phyloP scores from a whole-genome alignment of 345 rosid genomes.

The Boechera stricta region DNA sequence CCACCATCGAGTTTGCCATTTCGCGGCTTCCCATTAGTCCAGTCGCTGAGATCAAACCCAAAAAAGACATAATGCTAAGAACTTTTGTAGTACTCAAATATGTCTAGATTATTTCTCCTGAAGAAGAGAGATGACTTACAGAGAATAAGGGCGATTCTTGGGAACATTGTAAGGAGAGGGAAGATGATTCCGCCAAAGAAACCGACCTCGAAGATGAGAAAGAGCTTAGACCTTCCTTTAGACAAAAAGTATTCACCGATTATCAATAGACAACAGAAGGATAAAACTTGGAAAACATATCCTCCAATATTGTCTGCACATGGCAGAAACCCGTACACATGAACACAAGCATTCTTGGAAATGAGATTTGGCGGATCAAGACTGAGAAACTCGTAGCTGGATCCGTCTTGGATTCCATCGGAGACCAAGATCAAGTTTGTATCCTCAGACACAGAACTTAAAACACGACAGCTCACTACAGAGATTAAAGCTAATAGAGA shows the following conservation, averaged over 20 bases:
- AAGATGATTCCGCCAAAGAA: constrained; percentile 43
- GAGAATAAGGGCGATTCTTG: constrained; percentile 38
- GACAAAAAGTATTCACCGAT: constrained; percentile 43
- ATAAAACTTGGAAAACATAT: constrained; percentile 43
- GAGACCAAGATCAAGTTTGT: constrained; percentile 8
- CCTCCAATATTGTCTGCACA: constrained; percentile 44
- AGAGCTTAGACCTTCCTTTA: constrained; percentile 43
- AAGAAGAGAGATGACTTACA: constrained; percentile 30
- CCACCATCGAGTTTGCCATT: constrained; percentile 39
- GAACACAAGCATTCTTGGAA: constrained; percentile 32
- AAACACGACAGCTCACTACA: constrained; percentile 32
- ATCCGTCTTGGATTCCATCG: constrained; percentile 19
- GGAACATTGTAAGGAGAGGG: constrained; percentile 43
- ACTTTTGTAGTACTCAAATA: neutral
- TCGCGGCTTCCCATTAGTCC: constrained; percentile 37
- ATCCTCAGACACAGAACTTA: constrained; percentile 29
- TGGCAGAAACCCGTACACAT: constrained; percentile 42
- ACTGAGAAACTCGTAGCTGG: constrained; percentile 20
- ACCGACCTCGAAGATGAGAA: constrained; percentile 43
- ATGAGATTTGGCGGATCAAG: constrained; percentile 15
- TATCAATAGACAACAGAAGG: constrained; percentile 36
- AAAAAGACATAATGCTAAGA: neutral
- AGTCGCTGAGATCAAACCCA: constrained; percentile 33
- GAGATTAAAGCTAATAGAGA: constrained; percentile 28
- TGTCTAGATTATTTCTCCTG: neutral